Conservation (phyloP, 495 filamentous ascomycete genomes). For the Aspergillus carlsbadensis region DNA sequence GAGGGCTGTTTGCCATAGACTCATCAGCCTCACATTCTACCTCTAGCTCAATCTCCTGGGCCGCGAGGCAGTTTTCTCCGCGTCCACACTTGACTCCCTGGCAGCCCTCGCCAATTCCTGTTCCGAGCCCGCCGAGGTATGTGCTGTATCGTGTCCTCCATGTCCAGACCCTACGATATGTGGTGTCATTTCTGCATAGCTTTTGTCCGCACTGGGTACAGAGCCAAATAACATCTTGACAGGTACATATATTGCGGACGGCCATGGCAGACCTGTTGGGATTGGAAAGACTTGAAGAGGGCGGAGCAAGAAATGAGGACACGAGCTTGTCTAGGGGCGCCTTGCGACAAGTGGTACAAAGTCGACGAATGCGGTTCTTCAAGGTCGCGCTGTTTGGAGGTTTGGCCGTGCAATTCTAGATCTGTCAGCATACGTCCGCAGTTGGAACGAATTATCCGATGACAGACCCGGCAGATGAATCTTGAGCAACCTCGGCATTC, state of each 20-base stretch:
- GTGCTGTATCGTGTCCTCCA: conserved; percentile 87
- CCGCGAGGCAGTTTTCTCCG: conserved; percentile 65
- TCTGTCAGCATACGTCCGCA: not conserved
- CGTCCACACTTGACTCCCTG: conserved; percentile 83
- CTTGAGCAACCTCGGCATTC: conserved; percentile 76
- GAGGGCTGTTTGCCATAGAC: conserved; percentile 25
- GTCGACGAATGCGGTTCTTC: conserved; percentile 69
- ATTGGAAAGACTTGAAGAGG: not conserved
- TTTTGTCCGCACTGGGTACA: conserved; percentile 75
- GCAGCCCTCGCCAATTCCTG: conserved; percentile 83
- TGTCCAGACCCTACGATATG: conserved; percentile 78
- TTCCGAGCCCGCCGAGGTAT: conserved; percentile 75
- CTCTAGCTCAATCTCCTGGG: conserved; percentile 72
- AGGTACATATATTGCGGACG: conserved; percentile 65
- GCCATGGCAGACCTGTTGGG: conserved; percentile 38
- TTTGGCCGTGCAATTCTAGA: conserved; percentile 84
- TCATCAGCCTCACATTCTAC: conserved; percentile 75
- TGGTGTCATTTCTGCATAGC: conserved; percentile 65
- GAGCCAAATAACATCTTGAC: conserved; percentile 69
- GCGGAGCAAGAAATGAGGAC: conserved; percentile 6
- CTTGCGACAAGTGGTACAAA: conserved; percentile 70
- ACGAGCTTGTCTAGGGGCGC: conserved; percentile 55
- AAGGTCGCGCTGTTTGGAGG: conserved; percentile 61
- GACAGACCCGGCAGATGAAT: conserved; percentile 73
- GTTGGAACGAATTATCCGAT: not conserved